Evolutionary conservation across 2,329 filamentous ascomycete species (phyloP).

Genomic region (Emericellopsis atlantica): DNA sequence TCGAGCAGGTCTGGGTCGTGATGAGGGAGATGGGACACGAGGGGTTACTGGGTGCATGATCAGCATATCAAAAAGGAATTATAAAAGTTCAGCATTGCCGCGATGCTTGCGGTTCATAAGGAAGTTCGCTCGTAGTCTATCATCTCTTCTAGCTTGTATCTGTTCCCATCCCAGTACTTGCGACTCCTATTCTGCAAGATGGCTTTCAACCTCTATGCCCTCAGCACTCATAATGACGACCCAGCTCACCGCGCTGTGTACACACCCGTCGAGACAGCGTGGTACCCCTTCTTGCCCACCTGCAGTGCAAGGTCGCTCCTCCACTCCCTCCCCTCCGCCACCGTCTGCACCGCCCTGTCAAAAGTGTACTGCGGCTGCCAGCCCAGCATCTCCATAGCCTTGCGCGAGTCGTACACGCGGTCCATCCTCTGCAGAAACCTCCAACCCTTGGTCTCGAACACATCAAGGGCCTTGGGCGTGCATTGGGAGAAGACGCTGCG

Average conservation of each 20-base stretch:
- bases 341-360: constrained; percentile 16
- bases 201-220: too few species aligned
- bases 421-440: constrained; percentile 23
- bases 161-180: neutral
- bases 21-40: constrained; percentile 28
- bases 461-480: constrained; percentile 12
- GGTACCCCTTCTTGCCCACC: constrained; percentile 32
- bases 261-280: constrained; percentile 25
- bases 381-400: constrained; percentile 24
- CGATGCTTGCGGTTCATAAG: too few species aligned
- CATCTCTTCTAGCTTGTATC: neutral
- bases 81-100: too few species aligned
- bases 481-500: constrained; percentile 13
- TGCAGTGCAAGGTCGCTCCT: constrained; percentile 22
- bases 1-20: constrained; percentile 66
- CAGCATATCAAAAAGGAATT: too few species aligned
- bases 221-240: too few species aligned
- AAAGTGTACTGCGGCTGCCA: constrained; percentile 31
- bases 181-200: too few species aligned
- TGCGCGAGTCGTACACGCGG: constrained; percentile 30
- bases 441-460: constrained; percentile 22
- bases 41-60: neutral
- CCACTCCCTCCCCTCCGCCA: constrained; percentile 21
- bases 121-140: too few species aligned
- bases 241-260: constrained; percentile 18